Conservation (phyloP, 305 asterid genomes). For the Rubia tinctorum region DNA sequence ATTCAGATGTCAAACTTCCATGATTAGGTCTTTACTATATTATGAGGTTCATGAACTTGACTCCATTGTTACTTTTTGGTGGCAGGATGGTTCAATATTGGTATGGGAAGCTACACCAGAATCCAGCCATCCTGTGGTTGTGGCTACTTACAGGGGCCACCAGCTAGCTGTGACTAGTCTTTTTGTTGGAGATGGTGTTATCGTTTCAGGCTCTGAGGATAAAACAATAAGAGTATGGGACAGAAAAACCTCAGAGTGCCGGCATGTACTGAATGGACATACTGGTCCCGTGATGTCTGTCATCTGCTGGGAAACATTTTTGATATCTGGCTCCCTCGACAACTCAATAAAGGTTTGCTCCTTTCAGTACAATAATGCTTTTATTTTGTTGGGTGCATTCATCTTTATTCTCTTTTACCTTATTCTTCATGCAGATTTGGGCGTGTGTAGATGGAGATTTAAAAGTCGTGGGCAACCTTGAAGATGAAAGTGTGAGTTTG, state of each 20-base stretch:
- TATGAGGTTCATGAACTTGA: background rate
- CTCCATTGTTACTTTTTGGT: background rate
- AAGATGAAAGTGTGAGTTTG: conserved; percentile 41
- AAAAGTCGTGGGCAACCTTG: conserved; percentile 36
- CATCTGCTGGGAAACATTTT: conserved; percentile 48
- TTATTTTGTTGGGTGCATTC: background rate
- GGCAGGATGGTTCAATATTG: conserved; percentile 12
- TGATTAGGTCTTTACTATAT: background rate
- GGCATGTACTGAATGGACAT: conserved; percentile 49
- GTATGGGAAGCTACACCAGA: conserved; percentile 2
- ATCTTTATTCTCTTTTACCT: background rate
- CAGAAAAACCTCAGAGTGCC: conserved; percentile 43
- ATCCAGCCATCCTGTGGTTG: conserved; percentile 6
- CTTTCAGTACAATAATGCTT: background rate
- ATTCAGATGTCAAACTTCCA: background rate
- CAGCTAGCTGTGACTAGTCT: conserved; percentile 8
- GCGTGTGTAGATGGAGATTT: conserved; percentile 37
- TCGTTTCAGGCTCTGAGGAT: background rate
- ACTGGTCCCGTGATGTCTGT: conserved; percentile 42
- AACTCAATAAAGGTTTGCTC: conserved; percentile 45
- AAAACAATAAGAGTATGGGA: conserved; percentile 37
- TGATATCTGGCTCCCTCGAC: conserved; percentile 66
- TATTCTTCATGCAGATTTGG: conserved; percentile 39
- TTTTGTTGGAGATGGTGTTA: background rate
- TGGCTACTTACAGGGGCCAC: conserved; percentile 8